Evolutionary conservation across 345 rosid species (phyloP), one percentile per base, ranked within the genome.

Genomic region (Atalantia buxifolia): DNA sequence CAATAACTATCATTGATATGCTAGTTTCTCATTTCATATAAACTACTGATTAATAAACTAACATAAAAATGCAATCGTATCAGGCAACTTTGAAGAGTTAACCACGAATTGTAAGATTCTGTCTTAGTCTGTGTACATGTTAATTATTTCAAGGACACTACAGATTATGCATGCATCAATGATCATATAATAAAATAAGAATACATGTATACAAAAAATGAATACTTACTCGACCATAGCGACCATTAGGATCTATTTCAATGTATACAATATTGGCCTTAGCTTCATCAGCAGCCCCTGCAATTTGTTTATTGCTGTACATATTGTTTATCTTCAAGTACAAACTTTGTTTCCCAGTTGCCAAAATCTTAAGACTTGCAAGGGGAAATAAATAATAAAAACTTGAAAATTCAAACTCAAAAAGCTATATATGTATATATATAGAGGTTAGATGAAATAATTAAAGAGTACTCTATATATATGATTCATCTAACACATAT

Each of bases 191-290:
- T 4, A 60, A 79, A 0, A 50, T 8, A 53, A 31, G 16, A 9
- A 77, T 22, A 8, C 28, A 45, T n/a, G 24, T 64, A 59, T 1
- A 5, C 6, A 62, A 18, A 30, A 65, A 27, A 33, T 40, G 27
- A 1, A 56, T 72, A 84, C 90, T 82, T 84, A 89, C 92, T 69
- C 89, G 85, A 30, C 90, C 83, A 73, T 89, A 89, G 2, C 92
- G 87, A 35, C 88, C 86, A 1, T 83, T 63, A 57, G 92, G 88
- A 79, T 89, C 90, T 42, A 85, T 86, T 79, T 84, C 85, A 24
- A 74, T 81, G 45, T 79, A 83, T 35, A 76, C 86, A 72, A 59
- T 66, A n/a, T 76, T 75, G 1, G 19, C 9, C 33, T 75, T 71
- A 64, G 82, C 62, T 75, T 72, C 86, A 72, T 75, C 55, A 21